These are phyloP conservation scores for Prosopis cineraria DNA, from an alignment of 306 rosid species.

Conservation along the genomic window DNA sequence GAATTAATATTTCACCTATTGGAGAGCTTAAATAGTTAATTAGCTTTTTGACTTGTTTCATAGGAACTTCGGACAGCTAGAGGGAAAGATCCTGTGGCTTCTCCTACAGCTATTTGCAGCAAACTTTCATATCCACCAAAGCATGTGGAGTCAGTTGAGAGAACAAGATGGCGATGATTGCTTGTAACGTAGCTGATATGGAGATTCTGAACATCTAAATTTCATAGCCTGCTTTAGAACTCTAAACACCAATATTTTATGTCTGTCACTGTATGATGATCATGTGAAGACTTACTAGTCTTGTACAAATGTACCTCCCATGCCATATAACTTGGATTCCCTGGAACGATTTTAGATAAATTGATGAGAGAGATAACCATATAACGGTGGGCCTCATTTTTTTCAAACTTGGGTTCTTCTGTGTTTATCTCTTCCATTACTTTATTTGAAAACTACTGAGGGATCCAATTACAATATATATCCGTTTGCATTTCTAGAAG, in stretches of 20 bases:
- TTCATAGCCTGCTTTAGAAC: slow-evolving; percentile 10
- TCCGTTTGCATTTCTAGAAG: slow-evolving; percentile 18
- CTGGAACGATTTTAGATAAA: neutral
- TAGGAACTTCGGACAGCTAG: slow-evolving; percentile 74
- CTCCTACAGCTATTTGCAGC: slow-evolving; percentile 41
- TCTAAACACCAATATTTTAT: neutral
- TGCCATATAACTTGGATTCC: neutral
- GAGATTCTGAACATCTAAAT: slow-evolving; percentile 39
- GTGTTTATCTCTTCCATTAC: neutral
- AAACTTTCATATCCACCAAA: slow-evolving; percentile 45
- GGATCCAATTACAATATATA: slow-evolving; percentile 1
- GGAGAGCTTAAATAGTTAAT: slow-evolving; percentile 7
- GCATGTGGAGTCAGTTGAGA: slow-evolving; percentile 43
- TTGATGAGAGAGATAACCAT: neutral
- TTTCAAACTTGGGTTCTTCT: neutral
- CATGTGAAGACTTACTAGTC: slow-evolving; percentile 29
- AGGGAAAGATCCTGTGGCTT: slow-evolving; percentile 52
- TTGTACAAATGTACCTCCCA: slow-evolving; percentile 48
- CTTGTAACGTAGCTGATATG: slow-evolving; percentile 8
- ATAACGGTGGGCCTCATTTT: neutral
- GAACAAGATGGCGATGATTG: slow-evolving; percentile 56
- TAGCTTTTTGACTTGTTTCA: slow-evolving; percentile 26
- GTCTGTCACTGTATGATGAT: slow-evolving; percentile 34
- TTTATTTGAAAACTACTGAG: neutral
- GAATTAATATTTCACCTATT: neutral